Evolutionary conservation across 1,284 basidiomycete genomes (phyloP).

Genomic region (Athelia sp.): DNA sequence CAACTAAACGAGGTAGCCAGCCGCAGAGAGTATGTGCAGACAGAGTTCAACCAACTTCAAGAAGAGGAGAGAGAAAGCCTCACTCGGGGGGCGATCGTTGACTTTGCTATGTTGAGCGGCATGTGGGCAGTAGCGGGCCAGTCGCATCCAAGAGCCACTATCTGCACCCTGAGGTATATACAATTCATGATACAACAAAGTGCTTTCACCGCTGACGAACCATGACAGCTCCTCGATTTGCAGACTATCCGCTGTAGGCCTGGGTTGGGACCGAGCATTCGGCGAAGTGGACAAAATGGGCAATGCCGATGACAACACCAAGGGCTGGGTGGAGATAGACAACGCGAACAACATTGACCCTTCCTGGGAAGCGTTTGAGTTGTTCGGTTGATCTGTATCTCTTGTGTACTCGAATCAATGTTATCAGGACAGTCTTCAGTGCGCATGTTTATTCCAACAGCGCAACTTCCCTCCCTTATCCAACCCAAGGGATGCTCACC

Average conservation of each 20-base stretch:
- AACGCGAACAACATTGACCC: conserved; percentile 46
- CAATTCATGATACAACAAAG: background rate
- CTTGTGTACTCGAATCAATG: too few species aligned
- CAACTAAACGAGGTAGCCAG: conserved; percentile 47
- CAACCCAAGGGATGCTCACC: too few species aligned
- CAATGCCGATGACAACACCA: conserved; percentile 35
- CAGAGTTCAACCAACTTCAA: conserved; percentile 38
- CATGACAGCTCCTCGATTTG: conserved; percentile 54
- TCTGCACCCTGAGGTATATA: conserved; percentile 57
- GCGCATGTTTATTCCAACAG: too few species aligned
- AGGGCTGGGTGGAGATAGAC: conserved; percentile 60
- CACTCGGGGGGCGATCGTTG: conserved; percentile 61
- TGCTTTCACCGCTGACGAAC: conserved; percentile 3
- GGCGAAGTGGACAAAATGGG: conserved; percentile 44
- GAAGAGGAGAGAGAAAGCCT: conserved; percentile 36
- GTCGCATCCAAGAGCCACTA: conserved; percentile 41
- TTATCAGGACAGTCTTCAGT: too few species aligned
- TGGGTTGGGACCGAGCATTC: conserved; percentile 63
- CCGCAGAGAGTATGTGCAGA: conserved; percentile 48
- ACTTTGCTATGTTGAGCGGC: conserved; percentile 58
- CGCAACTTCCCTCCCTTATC: too few species aligned
- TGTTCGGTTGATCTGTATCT: conserved; percentile 15
- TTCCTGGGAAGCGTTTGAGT: conserved; percentile 50
- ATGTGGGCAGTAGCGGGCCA: conserved; percentile 48
- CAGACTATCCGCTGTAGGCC: conserved; percentile 49